Evolutionary conservation across 2,329 filamentous ascomycete species (phyloP), one percentile per base, ranked within the genome.

Genomic region (Ophiostoma piceae): DNA sequence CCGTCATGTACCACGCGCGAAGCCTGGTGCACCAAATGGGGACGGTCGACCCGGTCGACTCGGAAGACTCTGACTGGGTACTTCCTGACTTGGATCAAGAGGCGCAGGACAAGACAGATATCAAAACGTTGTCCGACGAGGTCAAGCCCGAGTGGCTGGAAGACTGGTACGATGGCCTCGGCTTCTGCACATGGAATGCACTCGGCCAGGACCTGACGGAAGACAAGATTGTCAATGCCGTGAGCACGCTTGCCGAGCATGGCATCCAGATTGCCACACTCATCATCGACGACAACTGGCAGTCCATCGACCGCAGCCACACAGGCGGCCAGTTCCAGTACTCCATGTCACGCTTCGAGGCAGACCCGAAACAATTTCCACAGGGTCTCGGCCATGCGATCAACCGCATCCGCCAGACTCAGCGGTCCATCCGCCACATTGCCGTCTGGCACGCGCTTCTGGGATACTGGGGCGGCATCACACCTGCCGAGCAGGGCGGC

Each of bases 261-360:
- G 85, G 89, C 0, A 92, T 99, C 75, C 88, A 90, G 60, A 84
- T 98, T 65, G 89, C 88, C 0, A 96, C 89, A 75, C 83, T 99
- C 1, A 97, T 98, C 72, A 96, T 99, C 72, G 95, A 99, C 75
- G 95, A 99, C 77, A 96, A 96, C 75, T 99, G 95, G 95, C 94
- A 97, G 78, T 87, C 90, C 9, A 84, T 96, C 66, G 87, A 86
- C 73, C 71, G 70, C 43, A 79, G 83, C 39, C 74, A 76, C 32
- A 83, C 83, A 0, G 76, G 82, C 4, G 81, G 82, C 22, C 84
- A 87, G 72, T 87, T 85, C 72, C 83, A 86, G 67, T 80, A 85
- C 70, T 85, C 88, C 35, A 96, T 91, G 92, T 86, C 87, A 11
- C 86, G 90, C 8, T 98, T 99, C 73, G 94, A 98, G 76, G 95